Evolutionary conservation across 345 rosid species (phyloP).

Genomic region (Sapria himalayana): DNA sequence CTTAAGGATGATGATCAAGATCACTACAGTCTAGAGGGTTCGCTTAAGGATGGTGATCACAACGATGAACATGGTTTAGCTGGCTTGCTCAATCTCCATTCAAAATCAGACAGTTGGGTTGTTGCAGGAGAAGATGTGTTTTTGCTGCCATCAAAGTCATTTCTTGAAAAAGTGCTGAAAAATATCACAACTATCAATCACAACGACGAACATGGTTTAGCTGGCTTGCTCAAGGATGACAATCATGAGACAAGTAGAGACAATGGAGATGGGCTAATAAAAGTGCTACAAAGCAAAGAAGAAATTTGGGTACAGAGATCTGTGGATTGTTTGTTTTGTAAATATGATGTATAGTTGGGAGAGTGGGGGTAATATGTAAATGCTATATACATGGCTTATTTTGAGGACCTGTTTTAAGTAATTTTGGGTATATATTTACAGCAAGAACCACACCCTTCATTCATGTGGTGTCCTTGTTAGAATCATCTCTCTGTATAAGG

Average conservation of each 20-base stretch:
- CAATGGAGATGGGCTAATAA: not conserved
- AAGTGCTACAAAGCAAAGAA: slow-evolving; percentile 11
- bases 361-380: no score
- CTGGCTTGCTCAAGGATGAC: not conserved
- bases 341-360: no score
- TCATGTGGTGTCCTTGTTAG: no score
- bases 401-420: no score
- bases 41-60: slow-evolving; percentile 2
- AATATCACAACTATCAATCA: slow-evolving; percentile 3
- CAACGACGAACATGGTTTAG: not conserved
- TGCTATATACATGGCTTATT: no score
- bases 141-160: not conserved
- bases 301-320: not conserved
- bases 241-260: not conserved
- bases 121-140: not conserved
- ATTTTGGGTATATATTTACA: no score
- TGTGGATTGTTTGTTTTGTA: not conserved
- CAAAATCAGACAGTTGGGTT: not conserved
- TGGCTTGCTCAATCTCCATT: not conserved
- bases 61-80: not conserved
- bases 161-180: not conserved
- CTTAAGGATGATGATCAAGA: slow-evolving; percentile 2
- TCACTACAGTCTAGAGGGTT: not conserved
- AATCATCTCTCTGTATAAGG: no score
- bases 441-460: no score